Evolutionary conservation across 1,284 basidiomycete genomes (phyloP), one percentile per base, ranked within the genome.

Genomic region (Clitocybe nebularis): DNA sequence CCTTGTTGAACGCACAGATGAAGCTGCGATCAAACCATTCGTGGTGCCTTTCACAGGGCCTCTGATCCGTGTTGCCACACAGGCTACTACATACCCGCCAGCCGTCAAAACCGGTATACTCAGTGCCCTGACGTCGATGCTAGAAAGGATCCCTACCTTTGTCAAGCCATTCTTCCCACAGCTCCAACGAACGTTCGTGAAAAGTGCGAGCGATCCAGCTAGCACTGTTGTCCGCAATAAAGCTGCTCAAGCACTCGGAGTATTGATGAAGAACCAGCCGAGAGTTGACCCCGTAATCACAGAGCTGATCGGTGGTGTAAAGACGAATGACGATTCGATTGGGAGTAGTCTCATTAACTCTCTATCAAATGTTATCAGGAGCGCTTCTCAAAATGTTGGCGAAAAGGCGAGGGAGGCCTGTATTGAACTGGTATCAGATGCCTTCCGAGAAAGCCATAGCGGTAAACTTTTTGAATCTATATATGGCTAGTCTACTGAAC

Each of bases 141-240:
- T 96, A 23, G 79, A 84, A 51, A 75, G 79, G 39, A 89, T 98
- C 14, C 93, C 95, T 0, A 71, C 77, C 14, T 90, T 96, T 52
- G 92, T 97, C 51, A 93, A 93, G 61, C 94, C 95, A 0, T 99
- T 99, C 84, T 97, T 97, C 75, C 96, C 95, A 1, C 95, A 99
- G 61, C 70, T 99, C 25, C 95, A 98, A 61, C 79, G 95, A 28
- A 97, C 93, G 0, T 99, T 99, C 60, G 88, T 97, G 64, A 99
- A 99, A 68, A 91, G 92, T 26, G 78, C 89, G 0, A 79, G 84
- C 46, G 95, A 99, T 61, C 67, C 85, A 0, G 77, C 85, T 1
- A 90, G 89, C 52, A 69, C 77, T 2, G 82, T 79, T 13, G 93
- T 99, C 20, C 82, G 95, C 39, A 84, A 71, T 46, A 82, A 81